These are phyloP conservation scores for Kodamaea arcana DNA, from an alignment of 1,139 yeast species.

Conservation along the genomic window DNA sequence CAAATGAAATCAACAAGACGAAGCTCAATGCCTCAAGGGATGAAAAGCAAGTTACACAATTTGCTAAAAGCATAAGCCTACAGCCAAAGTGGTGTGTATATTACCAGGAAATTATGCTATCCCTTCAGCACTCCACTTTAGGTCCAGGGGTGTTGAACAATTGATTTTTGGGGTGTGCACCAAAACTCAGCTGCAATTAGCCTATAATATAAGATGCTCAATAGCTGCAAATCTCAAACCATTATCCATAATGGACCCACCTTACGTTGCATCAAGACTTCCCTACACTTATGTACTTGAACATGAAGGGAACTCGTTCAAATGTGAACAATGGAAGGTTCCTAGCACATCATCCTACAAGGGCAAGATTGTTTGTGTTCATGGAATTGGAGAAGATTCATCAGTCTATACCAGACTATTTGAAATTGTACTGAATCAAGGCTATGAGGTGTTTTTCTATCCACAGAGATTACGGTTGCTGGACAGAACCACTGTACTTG, in stretches of 20 bases:
- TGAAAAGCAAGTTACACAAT: no score
- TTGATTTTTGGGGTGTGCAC: no score
- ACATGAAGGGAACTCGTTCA: conserved; percentile 35
- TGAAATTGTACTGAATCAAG: conserved; percentile 54
- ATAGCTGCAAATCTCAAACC: no score
- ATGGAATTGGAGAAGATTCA: conserved; percentile 77
- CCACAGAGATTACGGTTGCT: conserved; percentile 54
- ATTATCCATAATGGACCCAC: conserved; percentile 1
- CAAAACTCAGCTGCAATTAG: no score
- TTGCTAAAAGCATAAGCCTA: no score
- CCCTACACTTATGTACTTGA: conserved; percentile 13
- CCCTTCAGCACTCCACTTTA: no score
- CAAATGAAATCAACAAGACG: no score
- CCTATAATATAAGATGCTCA: no score
- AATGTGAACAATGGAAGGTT: conserved; percentile 38
- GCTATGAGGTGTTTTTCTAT: conserved; percentile 72
- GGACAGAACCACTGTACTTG: conserved; percentile 23
- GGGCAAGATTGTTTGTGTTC: conserved; percentile 63
- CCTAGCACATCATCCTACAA: conserved; percentile 33
- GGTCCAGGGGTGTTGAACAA: no score
- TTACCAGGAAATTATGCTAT: no score
- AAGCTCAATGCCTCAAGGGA: no score
- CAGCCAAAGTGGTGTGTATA: no score
- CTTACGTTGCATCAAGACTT: conserved; percentile 3
- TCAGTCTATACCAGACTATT: conserved; percentile 54